These are phyloP conservation scores for Penicillium atrosanguineum DNA, from an alignment of 495 filamentous ascomycete genomes.

Conservation along the genomic window DNA sequence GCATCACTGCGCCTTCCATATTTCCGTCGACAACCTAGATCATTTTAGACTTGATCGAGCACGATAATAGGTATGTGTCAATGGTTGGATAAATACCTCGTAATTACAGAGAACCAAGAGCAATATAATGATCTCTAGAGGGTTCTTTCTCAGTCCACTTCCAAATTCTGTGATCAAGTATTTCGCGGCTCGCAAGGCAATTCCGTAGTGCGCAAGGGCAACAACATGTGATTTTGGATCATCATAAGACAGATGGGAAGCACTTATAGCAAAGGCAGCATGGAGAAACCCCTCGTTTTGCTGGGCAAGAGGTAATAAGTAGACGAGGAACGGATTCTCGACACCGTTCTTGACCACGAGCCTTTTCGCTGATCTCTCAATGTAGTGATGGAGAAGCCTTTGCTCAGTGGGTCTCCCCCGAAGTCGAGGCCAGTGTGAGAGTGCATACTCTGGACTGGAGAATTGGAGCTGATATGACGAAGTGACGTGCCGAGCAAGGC, in stretches of 20 bases:
- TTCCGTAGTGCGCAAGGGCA: neutral
- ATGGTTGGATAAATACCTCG: neutral
- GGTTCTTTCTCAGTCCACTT: neutral
- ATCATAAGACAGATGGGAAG: constrained; percentile 1
- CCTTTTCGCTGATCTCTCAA: neutral
- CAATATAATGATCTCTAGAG: neutral
- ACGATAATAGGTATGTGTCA: no score
- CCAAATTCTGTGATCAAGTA: neutral
- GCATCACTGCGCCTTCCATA: constrained; percentile 2
- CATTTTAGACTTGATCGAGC: neutral
- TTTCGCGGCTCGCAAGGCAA: neutral
- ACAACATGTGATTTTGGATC: neutral
- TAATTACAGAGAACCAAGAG: constrained; percentile 1
- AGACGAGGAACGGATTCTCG: neutral
- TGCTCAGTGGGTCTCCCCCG: neutral
- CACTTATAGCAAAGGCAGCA: neutral
- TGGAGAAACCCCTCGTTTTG: neutral
- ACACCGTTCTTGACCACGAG: neutral
- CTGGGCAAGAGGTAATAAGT: neutral
- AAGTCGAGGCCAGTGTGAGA: neutral
- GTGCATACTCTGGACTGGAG: neutral
- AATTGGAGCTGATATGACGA: neutral
- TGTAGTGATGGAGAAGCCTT: constrained; percentile 1
- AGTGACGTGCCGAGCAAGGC: neutral
- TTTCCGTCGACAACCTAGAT: neutral